Base-by-base conservation (phyloP, 768 basidiomycete species). In the Tylopilus sp. region DNA sequence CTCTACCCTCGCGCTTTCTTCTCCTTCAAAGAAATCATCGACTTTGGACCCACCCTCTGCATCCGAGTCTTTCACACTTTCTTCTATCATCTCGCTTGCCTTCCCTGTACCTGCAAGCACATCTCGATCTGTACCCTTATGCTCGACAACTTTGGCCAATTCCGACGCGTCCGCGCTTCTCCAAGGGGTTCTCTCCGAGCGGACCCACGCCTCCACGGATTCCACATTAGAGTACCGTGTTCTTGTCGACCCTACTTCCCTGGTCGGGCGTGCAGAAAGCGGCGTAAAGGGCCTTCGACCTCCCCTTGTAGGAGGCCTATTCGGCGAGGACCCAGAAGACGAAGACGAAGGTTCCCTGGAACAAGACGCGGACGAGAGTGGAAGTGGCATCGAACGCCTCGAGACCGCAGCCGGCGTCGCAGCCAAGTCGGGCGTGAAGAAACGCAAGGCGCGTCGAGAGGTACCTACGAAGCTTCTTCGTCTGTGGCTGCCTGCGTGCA, bases 401-500 rank as follows among this genome's bases (percentile, higher is more conserved):
- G 67, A 67, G 53, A 67, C 66, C 8, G 59, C 66, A 5, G 64
- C 64, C 16, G 47, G 36, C 2, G 65, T 53, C 0, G 64, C 59
- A 10, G 33, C 59, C 44, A 66, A 55, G 50, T 59, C 44, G 10
- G 54, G 54, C 24, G 46, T 37, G 21, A 67, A 60, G 53, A 66
- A 45, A 57, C 62, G 60, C 36, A 66, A 60, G 54, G 56, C 58
- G 6, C 63, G 56, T 52, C 68, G 63, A 19, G 68, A 67, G 57
- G 34, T 57, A 6, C 85, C 85, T 0, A 70, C 74, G n/a, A 77
- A 73, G 44, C 79, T 80, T 50, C 66, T 85, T 45, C 77, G 86
- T 14, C 65, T 92, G 12, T 96, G 92, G 92, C 79, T 93, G 70
- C 89, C 92, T 0, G 90, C 87, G 22, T 84, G 78, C 48, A 86